Conservation (phyloP, 176 grass and related monocot genomes). For the Bonia amplexicaulis region DNA sequence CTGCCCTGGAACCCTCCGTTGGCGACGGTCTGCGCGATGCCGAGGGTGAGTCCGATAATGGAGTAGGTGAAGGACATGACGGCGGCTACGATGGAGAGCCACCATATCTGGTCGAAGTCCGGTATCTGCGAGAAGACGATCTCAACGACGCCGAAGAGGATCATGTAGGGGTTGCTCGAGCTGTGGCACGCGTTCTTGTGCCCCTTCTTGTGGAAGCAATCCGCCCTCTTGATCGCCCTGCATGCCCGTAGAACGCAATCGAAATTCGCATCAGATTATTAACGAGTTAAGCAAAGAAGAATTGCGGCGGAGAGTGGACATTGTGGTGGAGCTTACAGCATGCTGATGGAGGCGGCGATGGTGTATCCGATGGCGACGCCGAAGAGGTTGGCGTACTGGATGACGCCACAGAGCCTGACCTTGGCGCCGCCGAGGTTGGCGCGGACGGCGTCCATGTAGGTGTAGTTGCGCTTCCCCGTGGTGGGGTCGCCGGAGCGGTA, state of each 20-base stretch:
- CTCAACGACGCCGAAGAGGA: slow-evolving; percentile 45
- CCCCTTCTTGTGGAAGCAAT: slow-evolving; percentile 56
- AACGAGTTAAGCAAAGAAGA: too few relatives aligned
- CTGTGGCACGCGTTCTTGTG: slow-evolving; percentile 28
- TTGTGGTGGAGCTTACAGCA: slow-evolving; percentile 27
- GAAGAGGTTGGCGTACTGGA: slow-evolving; percentile 72
- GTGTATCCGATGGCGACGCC: slow-evolving; percentile 75
- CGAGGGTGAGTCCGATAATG: slow-evolving; percentile 49
- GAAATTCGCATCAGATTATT: not conserved
- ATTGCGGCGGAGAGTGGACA: too few relatives aligned
- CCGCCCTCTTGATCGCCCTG: slow-evolving; percentile 48
- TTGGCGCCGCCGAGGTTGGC: slow-evolving; percentile 62
- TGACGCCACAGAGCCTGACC: slow-evolving; percentile 46
- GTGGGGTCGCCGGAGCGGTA: slow-evolving; percentile 68
- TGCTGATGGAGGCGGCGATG: slow-evolving; percentile 74
- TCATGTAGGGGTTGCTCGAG: slow-evolving; percentile 67
- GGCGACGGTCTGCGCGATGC: slow-evolving; percentile 45
- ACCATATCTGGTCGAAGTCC: slow-evolving; percentile 75
- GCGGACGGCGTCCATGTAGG: slow-evolving; percentile 90
- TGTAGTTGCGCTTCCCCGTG: slow-evolving; percentile 84
- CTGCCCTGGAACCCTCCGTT: slow-evolving; percentile 47
- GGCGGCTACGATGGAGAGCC: slow-evolving; percentile 69
- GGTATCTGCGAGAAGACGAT: slow-evolving; percentile 61
- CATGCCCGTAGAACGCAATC: not conserved
- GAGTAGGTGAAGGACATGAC: slow-evolving; percentile 81